Evolutionary conservation across 257 asterid genomes (phyloP).

Genomic region (Jacaranda copaia): DNA sequence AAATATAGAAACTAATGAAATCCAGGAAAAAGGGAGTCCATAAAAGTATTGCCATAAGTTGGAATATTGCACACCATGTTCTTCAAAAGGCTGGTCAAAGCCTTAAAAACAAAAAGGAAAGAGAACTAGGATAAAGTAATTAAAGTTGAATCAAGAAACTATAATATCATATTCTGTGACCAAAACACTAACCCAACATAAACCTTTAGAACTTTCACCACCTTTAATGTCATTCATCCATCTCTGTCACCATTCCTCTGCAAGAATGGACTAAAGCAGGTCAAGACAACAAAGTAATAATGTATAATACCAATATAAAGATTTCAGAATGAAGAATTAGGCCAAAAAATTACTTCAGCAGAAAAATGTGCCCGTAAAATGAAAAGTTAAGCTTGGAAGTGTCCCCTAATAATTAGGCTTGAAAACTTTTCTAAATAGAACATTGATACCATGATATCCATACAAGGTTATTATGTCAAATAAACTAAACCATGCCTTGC

Average conservation of each 20-base stretch:
- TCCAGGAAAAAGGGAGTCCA: slow-evolving; percentile 20
- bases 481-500: background rate
- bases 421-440: background rate
- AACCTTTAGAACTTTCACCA: slow-evolving; percentile 31
- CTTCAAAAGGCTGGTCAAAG: slow-evolving; percentile 31
- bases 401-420: background rate
- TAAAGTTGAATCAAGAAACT: slow-evolving; percentile 16
- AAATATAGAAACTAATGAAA: slow-evolving; percentile 29
- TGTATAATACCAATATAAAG: background rate
- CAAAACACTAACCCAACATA: slow-evolving; percentile 29
- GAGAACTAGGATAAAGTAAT: slow-evolving; percentile 27
- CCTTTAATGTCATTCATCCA: slow-evolving; percentile 33
- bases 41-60: slow-evolving; percentile 19
- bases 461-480: background rate
- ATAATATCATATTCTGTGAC: slow-evolving; percentile 25
- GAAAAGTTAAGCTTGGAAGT: background rate
- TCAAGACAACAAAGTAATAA: slow-evolving; percentile 35
- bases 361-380: background rate
- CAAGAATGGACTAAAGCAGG: slow-evolving; percentile 40
- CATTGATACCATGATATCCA: background rate
- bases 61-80: slow-evolving; percentile 16
- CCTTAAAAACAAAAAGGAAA: slow-evolving; percentile 22
- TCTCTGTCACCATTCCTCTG: slow-evolving; percentile 43
- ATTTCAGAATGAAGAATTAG: background rate
- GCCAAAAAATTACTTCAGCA: background rate